A percentile compares a stretch with the other conserved stretches of the same genome.
Conservation (phyloP, 2,329 filamentous ascomycete genomes). For the Nannizzia gypsea region DNA sequence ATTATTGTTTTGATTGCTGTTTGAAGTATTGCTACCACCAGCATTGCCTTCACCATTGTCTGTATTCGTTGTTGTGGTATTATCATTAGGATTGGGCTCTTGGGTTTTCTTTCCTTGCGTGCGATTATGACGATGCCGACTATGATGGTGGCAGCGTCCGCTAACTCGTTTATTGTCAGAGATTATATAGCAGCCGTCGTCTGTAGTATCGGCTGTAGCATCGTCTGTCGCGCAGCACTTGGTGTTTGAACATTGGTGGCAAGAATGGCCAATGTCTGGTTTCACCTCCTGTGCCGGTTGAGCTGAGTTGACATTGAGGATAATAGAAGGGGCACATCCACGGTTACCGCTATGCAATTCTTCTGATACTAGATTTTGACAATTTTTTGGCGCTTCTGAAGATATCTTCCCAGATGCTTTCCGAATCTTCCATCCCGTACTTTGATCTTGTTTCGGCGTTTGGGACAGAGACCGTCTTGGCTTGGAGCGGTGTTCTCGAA, state of each 20-base stretch:
- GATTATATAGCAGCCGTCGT: conserved; percentile 14
- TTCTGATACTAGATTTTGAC: neutral
- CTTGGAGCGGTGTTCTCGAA: neutral
- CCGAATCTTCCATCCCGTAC: neutral
- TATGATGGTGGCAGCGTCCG: neutral
- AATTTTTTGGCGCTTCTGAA: neutral
- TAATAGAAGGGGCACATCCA: conserved; percentile 12
- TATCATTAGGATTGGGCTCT: neutral
- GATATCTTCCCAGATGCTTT: neutral
- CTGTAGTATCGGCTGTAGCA: conserved; percentile 2
- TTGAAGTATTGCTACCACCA: neutral
- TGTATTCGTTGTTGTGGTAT: neutral
- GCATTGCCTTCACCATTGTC: neutral
- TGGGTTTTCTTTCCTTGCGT: neutral
- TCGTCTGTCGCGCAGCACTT: neutral
- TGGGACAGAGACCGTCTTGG: neutral
- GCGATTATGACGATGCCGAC: neutral
- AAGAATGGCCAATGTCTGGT: neutral
- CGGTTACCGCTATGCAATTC: neutral
- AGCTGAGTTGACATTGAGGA: conserved; percentile 13
- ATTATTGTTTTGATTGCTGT: neutral
- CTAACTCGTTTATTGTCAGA: conserved; percentile 12
- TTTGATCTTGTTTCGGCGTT: neutral
- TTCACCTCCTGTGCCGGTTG: neutral
- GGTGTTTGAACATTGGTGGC: neutral